phyloP scores from a whole-genome alignment of 352 stramenopile species.

The Pythium aristosporum region DNA sequence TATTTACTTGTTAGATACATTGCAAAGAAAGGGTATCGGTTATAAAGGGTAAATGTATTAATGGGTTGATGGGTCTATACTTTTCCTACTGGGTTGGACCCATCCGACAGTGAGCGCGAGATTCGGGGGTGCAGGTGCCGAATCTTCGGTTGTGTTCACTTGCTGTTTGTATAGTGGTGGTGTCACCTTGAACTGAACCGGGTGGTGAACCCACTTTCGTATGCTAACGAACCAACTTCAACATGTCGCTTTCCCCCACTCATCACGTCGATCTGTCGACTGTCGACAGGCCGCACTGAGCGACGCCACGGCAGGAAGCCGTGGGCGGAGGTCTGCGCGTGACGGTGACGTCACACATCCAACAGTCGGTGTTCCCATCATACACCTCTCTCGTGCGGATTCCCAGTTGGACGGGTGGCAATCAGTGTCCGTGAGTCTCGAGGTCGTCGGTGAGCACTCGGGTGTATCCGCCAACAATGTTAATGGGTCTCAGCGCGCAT shows the following conservation, averaged over 20 bases:
- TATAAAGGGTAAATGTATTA: neutral
- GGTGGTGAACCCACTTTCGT: conserved; percentile 5
- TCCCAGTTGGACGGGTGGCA: too few relatives aligned
- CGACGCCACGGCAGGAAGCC: neutral
- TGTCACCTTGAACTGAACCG: neutral
- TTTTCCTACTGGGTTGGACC: neutral
- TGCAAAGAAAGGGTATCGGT: neutral
- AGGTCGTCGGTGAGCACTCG: too few relatives aligned
- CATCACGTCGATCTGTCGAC: neutral
- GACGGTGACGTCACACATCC: too few relatives aligned
- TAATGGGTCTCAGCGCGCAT: too few relatives aligned
- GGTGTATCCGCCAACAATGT: too few relatives aligned
- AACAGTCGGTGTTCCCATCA: too few relatives aligned
- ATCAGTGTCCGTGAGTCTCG: too few relatives aligned
- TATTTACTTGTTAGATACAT: too few relatives aligned
- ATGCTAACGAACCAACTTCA: conserved; percentile 8
- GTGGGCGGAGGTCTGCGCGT: neutral
- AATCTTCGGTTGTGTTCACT: conserved; percentile 5
- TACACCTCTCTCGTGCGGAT: too few relatives aligned
- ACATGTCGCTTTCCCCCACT: conserved; percentile 13
- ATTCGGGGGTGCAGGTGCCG: neutral
- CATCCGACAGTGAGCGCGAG: neutral
- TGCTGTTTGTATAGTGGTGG: conserved; percentile 5
- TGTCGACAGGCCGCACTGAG: neutral
- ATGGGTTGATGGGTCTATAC: neutral